phyloP scores from a whole-genome alignment of 768 basidiomycete species.

The Suillus brevipes region DNA sequence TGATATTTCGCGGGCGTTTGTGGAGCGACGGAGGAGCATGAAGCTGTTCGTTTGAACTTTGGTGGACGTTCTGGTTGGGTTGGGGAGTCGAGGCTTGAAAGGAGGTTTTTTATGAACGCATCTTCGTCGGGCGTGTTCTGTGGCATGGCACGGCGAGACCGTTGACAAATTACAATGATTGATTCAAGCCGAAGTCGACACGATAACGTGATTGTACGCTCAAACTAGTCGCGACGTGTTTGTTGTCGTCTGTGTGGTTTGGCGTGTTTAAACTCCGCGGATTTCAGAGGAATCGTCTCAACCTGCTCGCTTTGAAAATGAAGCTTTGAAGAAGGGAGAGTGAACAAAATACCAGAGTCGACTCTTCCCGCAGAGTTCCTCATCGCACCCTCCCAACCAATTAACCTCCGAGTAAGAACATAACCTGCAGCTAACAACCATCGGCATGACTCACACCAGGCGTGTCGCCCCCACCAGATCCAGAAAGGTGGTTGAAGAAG shows the following conservation, averaged over 20 bases:
- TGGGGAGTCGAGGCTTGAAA: constrained; percentile 51
- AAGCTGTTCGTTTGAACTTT: constrained; percentile 19
- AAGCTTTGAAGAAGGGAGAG: neutral
- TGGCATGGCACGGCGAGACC: constrained; percentile 29
- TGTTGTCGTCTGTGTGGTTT: neutral
- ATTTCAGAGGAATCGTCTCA: neutral
- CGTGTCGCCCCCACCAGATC: constrained; percentile 80
- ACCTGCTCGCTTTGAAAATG: neutral
- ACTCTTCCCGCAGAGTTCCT: neutral
- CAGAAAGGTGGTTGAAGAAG: constrained; percentile 89
- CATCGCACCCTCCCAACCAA: neutral
- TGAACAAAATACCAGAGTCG: no score
- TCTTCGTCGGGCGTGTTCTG: constrained; percentile 50
- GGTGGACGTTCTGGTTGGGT: constrained; percentile 29
- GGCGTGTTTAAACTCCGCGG: constrained; percentile 3
- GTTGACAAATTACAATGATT: no score
- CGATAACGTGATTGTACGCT: neutral
- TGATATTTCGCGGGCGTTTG: constrained; percentile 16
- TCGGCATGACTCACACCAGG: constrained; percentile 47
- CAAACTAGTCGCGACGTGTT: constrained; percentile 6
- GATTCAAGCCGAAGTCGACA: neutral
- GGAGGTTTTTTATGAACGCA: constrained; percentile 55
- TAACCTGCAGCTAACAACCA: neutral
- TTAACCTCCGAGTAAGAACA: neutral
- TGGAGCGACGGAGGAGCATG: constrained; percentile 1